Base-by-base conservation (phyloP, 2,329 filamentous ascomycete genomes). In the Scedosporium boydii region DNA sequence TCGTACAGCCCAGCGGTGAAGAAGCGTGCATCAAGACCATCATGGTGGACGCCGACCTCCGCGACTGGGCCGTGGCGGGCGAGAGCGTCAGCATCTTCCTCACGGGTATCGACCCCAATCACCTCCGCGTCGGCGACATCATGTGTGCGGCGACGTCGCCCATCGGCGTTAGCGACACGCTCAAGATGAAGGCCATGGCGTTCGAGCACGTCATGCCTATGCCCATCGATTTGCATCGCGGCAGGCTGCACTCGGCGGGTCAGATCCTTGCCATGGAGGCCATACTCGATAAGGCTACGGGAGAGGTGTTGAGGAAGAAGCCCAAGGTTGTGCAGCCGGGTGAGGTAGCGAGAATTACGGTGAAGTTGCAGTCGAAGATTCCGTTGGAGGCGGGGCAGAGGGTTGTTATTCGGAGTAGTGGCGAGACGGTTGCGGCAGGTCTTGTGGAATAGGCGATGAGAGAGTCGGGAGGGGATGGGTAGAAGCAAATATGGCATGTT, bases 171-270 rank as follows among this genome's bases (percentile, higher is more conserved):
- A 79, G 91, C 63, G 88, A 88, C 63, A 82, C 79, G 0, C 93
- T 98, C 69, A 90, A 85, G 1, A 85, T 89, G 64, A 96, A 96
- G 74, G 86, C 95, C 10, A 82, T 97, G 62, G 91, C 93, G 0
- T 96, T 98, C 69, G 91, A 96, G 64, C 88, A 93, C 65, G 76
- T 99, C 16, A 88, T 93, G 75, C 93, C 93, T 0, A 95, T 93
- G 85, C 85, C 86, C 26, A 85, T 98, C 9, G 93, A 98, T 69
- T 86, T 99, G 7, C 93, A 97, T 72, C 81, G 91, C 21, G 95
- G 95, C 0, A 82, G 92, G 7, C 76, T 98, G 59, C 90, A 96
- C 72, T 86, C 87, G 0, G 82, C 90, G 0, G 95, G 90, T 0
- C 83, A 84, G 58, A 89, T 99, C 48, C 80, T 82, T 60, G 83